Conservation (phyloP, 768 basidiomycete species). For the Mycena albidolilacea region DNA sequence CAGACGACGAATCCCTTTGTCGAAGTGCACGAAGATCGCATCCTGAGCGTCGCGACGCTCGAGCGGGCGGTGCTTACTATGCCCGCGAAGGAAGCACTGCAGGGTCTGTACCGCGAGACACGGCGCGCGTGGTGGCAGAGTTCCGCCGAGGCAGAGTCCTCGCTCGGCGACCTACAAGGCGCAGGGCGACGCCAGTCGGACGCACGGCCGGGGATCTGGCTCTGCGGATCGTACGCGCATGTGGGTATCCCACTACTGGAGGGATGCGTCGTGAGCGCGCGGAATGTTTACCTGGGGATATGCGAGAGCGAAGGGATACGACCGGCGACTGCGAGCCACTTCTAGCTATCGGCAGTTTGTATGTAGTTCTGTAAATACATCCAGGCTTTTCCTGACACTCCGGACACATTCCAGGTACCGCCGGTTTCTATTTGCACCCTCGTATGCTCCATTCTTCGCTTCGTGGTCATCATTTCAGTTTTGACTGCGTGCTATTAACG, state of each 20-base stretch:
- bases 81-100: conserved; percentile 66
- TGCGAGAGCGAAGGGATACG: conserved; percentile 37
- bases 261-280: conserved; percentile 84
- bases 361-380: not conserved
- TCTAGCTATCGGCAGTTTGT: conserved; percentile 5
- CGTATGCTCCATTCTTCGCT: too few species aligned
- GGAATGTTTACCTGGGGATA: conserved; percentile 57
- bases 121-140: conserved; percentile 61
- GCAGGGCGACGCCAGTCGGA: conserved; percentile 52
- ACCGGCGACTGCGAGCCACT: conserved; percentile 24
- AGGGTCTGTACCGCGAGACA: conserved; percentile 57
- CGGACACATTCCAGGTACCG: not conserved
- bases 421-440: not conserved
- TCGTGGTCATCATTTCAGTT: not conserved
- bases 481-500: not conserved
- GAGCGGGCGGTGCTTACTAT: conserved; percentile 74
- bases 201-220: conserved; percentile 68
- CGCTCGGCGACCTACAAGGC: conserved; percentile 69
- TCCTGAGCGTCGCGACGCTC: conserved; percentile 72
- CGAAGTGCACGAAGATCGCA: conserved; percentile 58
- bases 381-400: not conserved
- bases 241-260: conserved; percentile 84
- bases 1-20: conserved; percentile 86
- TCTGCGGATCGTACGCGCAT: conserved; percentile 81
- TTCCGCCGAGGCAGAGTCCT: conserved; percentile 51